Percentiles rank a stretch among this genome's conserved stretches.
These are phyloP conservation scores for Jamesozyma hellenica DNA, from an alignment of 805 yeast genomes.

Conservation along the genomic window DNA sequence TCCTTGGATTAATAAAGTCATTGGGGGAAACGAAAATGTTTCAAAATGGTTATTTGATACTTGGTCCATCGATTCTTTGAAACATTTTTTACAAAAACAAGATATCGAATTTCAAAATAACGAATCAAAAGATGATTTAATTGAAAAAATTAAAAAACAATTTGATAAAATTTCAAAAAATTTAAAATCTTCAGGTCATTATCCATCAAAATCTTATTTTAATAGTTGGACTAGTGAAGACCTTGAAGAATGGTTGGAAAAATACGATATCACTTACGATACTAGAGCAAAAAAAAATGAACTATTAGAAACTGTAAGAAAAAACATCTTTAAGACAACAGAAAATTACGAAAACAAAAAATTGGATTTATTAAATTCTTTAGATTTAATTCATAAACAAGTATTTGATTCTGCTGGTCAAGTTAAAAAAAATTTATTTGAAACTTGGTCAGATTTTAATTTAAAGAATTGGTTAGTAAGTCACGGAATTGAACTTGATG, in stretches of 20 bases:
- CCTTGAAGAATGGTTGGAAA: slow-evolving; percentile 40
- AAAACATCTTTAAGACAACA: slow-evolving; percentile 36
- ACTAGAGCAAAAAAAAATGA: slow-evolving; percentile 32
- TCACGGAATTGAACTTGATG: slow-evolving; percentile 31
- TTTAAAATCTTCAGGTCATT: slow-evolving; percentile 33
- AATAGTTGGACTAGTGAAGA: slow-evolving; percentile 31
- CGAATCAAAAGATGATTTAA: slow-evolving; percentile 38
- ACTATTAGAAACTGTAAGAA: slow-evolving; percentile 33
- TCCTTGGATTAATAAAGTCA: slow-evolving; percentile 1
- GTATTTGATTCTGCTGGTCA: slow-evolving; percentile 33
- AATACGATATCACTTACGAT: slow-evolving; percentile 32
- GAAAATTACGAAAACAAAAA: slow-evolving; percentile 32
- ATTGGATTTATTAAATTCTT: slow-evolving; percentile 31
- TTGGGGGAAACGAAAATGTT: slow-evolving; percentile 4
- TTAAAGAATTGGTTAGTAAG: slow-evolving; percentile 43
- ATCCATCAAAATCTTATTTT: slow-evolving; percentile 45
- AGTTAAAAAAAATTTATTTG: slow-evolving; percentile 36
- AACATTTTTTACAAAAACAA: slow-evolving; percentile 39
- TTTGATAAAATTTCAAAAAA: slow-evolving; percentile 32
- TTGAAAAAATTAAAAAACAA: slow-evolving; percentile 37
- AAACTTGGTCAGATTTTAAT: slow-evolving; percentile 46
- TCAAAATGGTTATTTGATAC: slow-evolving; percentile 42
- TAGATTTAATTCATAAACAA: slow-evolving; percentile 30
- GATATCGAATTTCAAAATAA: slow-evolving; percentile 31
- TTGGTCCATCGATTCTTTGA: slow-evolving; percentile 44